Evolutionary conservation across 768 basidiomycete species (phyloP).

Genomic region (Leccinellum albellum): DNA sequence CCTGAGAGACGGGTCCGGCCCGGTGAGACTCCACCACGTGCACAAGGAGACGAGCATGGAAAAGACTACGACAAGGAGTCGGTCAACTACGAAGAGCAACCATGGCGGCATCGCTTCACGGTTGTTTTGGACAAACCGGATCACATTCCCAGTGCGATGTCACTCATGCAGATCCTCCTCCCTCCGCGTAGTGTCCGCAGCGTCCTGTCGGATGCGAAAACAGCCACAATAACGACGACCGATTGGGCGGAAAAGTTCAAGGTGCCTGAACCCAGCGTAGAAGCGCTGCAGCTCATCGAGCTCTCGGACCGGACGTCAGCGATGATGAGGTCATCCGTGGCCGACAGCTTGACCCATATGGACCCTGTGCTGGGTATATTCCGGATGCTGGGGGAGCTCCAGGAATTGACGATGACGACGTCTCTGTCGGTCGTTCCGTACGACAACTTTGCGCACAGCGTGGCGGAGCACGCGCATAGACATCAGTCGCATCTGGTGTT

Average conservation of each 20-base stretch:
- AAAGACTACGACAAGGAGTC: constrained; percentile 6
- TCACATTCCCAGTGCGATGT: constrained; percentile 86
- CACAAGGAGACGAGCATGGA: constrained; percentile 34
- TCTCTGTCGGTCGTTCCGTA: constrained; percentile 71
- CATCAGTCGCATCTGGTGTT: constrained; percentile 70
- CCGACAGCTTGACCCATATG: constrained; percentile 63
- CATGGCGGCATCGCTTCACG: constrained; percentile 59
- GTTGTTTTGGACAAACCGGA: constrained; percentile 89
- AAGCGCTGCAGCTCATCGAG: constrained; percentile 86
- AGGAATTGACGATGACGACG: constrained; percentile 60
- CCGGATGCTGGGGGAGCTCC: constrained; percentile 71
- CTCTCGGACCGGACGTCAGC: constrained; percentile 63
- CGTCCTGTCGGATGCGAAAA: background rate
- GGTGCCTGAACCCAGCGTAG: constrained; percentile 41
- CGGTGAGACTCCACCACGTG: constrained; percentile 7
- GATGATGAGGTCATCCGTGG: constrained; percentile 61
- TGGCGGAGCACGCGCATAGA: constrained; percentile 61
- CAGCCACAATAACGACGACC: constrained; percentile 13
- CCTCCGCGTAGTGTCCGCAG: constrained; percentile 21
- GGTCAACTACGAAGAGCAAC: constrained; percentile 13
- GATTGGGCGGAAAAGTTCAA: constrained; percentile 6
- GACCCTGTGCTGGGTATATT: constrained; percentile 75
- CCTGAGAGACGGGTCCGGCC: constrained; percentile 53
- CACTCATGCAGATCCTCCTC: constrained; percentile 79
- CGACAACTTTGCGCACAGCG: constrained; percentile 68